Evolutionary conservation across 257 asterid genomes (phyloP).

Genomic region (Paraleonurus japonicus): DNA sequence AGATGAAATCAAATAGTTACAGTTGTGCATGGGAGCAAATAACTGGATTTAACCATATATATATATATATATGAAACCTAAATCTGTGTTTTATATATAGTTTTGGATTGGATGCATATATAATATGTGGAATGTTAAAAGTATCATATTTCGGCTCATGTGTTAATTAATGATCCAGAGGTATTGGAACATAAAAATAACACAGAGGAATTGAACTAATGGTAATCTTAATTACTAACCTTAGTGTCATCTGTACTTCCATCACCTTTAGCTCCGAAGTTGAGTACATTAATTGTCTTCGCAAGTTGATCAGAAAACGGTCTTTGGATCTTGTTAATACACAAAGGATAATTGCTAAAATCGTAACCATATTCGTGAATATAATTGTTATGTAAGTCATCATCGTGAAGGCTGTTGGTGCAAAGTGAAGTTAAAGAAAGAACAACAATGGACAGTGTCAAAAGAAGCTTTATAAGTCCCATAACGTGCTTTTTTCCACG

Average conservation of each 20-base stretch:
- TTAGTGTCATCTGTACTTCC: conserved; percentile 52
- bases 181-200: no score
- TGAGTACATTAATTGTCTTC: conserved; percentile 34
- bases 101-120: no score
- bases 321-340: conserved; percentile 16
- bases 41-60: no score
- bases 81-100: no score
- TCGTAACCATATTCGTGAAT: conserved; percentile 39
- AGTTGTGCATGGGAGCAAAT: no score
- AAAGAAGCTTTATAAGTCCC: conserved; percentile 23
- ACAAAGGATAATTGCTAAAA: conserved; percentile 41
- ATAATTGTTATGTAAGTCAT: not conserved
- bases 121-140: no score
- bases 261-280: conserved; percentile 63
- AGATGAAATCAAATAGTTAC: no score
- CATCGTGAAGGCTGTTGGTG: conserved; percentile 21
- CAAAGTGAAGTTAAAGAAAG: conserved; percentile 21
- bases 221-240: no score
- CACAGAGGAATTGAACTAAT: no score
- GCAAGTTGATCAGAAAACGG: not conserved
- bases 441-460: conserved; percentile 20
- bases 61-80: no score
- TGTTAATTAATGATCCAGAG: no score
- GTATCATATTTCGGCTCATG: no score
- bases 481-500: conserved; percentile 19